Evolutionary conservation across 495 filamentous ascomycete genomes (phyloP), one percentile per base, ranked within the genome.

Genomic region (Aspergillus campestris): DNA sequence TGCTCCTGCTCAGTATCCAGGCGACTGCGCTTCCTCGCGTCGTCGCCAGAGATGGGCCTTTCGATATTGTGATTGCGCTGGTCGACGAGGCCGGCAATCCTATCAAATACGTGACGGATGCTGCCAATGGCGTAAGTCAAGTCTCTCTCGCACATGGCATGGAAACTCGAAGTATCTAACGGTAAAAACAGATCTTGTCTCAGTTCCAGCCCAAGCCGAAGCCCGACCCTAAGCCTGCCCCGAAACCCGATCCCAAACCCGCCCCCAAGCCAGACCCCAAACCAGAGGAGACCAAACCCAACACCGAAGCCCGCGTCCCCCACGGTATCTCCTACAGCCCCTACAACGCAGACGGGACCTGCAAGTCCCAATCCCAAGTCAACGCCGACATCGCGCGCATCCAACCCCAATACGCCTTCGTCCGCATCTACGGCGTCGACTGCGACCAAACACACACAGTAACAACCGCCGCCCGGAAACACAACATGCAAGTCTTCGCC

Each of bases 341-440:
- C 0, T 92, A 89, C 70, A 82, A 78, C 38, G 67, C 67, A 24
- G 73, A 78, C 50, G 66, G 73, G 15, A 69, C 67, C 33, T 94
- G 87, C 77, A 90, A 87, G 50, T 65, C 67, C n/a, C 64, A 72
- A 42, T 60, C 63, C 8, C 67, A 84, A 50, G 73, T 94, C 13
- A 67, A 75, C 45, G 49, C 59, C 1, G 88, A 94, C 56, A 73
- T 92, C 44, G 61, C 18, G 18, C 18, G 61, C 37, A 57, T 73
- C 35, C 65, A 77, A 9, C 62, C 61, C 5, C 56, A 58, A 6
- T 87, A 81, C 64, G 60, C 71, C 9, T 59, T 80, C 27, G 61
- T 94, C 41, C 83, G 89, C 42, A 74, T 89, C 53, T 95, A 95
- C 60, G 89, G 88, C 31, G 75, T 77, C 30, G 86, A 88, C 60